Evolutionary conservation across 208 protist genomes (phyloP), one percentile per base, ranked within the genome.

Genomic region (Angomonas ambiguus): DNA sequence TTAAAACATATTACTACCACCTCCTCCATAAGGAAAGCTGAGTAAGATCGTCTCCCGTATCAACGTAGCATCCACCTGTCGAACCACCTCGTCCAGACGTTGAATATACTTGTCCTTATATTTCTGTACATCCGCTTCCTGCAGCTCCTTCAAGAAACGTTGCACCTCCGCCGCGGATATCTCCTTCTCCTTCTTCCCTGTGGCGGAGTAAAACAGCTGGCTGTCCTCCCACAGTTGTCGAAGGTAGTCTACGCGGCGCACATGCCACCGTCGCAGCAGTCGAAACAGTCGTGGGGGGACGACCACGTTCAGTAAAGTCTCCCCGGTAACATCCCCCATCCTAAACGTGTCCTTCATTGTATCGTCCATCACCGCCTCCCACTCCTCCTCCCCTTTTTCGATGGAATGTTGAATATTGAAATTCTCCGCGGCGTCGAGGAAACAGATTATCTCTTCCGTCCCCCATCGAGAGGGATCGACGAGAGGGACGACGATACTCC

Each of bases 21-120:
- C 45, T 8, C 30, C 68, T 3, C 76, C 78, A 61, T 95, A 95
- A 5, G 71, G 83, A 67, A 88, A 95, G 72, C 89, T 91, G 53
- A 90, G 64, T 31, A 85, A 70, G 51, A 92, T 90, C 18, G 89
- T 95, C 62, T 95, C 89, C 45, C 85, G 81, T 38, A 95, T 80
- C 1, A 94, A 60, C 8, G 41, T 35, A 13, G 72, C 62, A 45
- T 73, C 77, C 31, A 94, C 69, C 35, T 63, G 65, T 48, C 68
- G 38, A 33, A 80, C 64, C n/a, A 67, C 71, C 58, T 82, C 79
- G 16, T 82, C 78, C 13, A 62, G 24, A n/a, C 18, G 13, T 10
- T 2, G 5, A 18, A 16, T 11, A 31, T 35, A 31, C 56, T 41
- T 1, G 18, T 53, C 45, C 45, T 13, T 53, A 20, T 53, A 53